phyloP scores from a whole-genome alignment of 805 yeast species.

The Dipodascus geniculatus region DNA sequence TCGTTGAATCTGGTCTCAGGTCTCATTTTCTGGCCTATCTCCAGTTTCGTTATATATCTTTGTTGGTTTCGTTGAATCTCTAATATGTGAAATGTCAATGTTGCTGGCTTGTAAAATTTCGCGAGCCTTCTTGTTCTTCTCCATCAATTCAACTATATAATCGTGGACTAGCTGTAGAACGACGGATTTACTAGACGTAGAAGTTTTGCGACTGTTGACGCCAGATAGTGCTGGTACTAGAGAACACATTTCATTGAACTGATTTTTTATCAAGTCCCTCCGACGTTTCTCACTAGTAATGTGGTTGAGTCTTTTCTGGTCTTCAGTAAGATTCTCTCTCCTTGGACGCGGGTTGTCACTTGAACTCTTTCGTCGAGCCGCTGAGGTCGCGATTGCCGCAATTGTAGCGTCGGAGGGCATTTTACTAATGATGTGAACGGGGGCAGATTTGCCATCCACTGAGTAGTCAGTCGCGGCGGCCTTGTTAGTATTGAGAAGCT shows the following conservation, averaged over 20 bases:
- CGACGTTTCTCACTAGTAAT: slow-evolving; percentile 30
- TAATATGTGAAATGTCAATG: slow-evolving; percentile 11
- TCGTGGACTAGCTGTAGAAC: slow-evolving; percentile 19
- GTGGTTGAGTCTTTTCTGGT: slow-evolving; percentile 29
- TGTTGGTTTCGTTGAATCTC: slow-evolving; percentile 5
- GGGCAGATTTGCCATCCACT: not conserved
- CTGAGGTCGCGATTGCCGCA: not conserved
- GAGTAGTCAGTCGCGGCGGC: too few species aligned
- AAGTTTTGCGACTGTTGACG: slow-evolving; percentile 7
- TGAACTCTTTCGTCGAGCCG: not conserved
- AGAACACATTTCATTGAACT: slow-evolving; percentile 26
- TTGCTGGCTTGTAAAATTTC: slow-evolving; percentile 11
- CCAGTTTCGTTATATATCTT: not conserved
- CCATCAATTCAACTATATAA: slow-evolving; percentile 15
- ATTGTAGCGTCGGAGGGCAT: not conserved
- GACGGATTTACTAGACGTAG: slow-evolving; percentile 15
- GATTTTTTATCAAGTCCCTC: slow-evolving; percentile 28
- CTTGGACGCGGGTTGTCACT: not conserved
- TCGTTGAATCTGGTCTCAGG: too few species aligned
- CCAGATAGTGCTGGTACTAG: slow-evolving; percentile 24
- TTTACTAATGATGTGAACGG: not conserved
- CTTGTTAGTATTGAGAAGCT: not conserved
- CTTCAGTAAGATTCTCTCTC: slow-evolving; percentile 16
- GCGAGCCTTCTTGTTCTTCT: slow-evolving; percentile 19
- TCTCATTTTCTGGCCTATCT: not conserved